These are phyloP conservation scores for Naganishia antarctica DNA, from an alignment of 768 basidiomycete genomes.

Conservation along the genomic window DNA sequence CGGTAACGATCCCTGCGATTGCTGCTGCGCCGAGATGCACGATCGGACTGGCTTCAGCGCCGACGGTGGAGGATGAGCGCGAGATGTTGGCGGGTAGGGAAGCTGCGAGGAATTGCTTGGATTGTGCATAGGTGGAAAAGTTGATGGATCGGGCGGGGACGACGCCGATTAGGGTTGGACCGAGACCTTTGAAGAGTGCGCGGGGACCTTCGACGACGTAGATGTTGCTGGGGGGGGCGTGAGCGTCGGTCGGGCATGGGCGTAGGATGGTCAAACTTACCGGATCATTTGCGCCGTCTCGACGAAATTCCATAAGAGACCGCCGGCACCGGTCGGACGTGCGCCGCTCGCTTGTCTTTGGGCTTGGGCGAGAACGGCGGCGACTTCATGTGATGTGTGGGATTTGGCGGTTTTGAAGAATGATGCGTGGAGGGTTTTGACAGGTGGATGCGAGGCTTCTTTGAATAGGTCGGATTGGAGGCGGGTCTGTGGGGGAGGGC, in stretches of 20 bases:
- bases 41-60: conserved; percentile 69
- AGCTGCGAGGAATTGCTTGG: conserved; percentile 82
- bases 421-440: conserved; percentile 8
- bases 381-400: conserved; percentile 11
- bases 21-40: conserved; percentile 85
- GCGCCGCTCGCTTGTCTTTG: conserved; percentile 30
- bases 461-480: conserved; percentile 83
- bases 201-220: conserved; percentile 79
- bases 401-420: conserved; percentile 13
- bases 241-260: background rate
- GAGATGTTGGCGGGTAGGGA: conserved; percentile 53
- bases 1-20: conserved; percentile 68
- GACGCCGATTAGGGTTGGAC: conserved; percentile 88
- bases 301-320: conserved; percentile 83
- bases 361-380: conserved; percentile 9
- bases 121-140: conserved; percentile 96
- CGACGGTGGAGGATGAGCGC: conserved; percentile 52
- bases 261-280: conserved; percentile 52
- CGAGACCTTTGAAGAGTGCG: conserved; percentile 90
- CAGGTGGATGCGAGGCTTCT: conserved; percentile 21
- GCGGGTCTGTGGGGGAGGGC: conserved; percentile 57
- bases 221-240: conserved; percentile 58
- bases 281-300: conserved; percentile 86
- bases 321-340: conserved; percentile 50
- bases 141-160: conserved; percentile 91